A percentile compares a stretch with the other conserved stretches of the same genome.
phyloP scores from a whole-genome alignment of 140 eudicot genomes.

The Anethum foeniculum region DNA sequence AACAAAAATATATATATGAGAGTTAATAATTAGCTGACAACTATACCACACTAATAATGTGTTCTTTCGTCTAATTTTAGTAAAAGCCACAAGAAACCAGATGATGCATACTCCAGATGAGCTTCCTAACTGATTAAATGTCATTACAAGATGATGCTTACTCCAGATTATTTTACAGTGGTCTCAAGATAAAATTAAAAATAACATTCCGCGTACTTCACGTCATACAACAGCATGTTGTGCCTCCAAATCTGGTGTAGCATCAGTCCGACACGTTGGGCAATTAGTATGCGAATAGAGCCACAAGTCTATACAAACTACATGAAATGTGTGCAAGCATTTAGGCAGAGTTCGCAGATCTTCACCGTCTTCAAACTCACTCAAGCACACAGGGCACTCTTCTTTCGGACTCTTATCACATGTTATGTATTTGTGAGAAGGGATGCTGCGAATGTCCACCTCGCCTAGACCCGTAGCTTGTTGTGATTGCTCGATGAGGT shows the following conservation, averaged over 20 bases:
- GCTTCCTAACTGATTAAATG: too few relatives aligned
- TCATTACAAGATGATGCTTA: background rate
- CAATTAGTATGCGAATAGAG: slow-evolving; percentile 50
- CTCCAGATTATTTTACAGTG: background rate
- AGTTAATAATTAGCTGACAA: too few relatives aligned
- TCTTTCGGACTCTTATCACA: slow-evolving; percentile 13
- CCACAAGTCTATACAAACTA: slow-evolving; percentile 57
- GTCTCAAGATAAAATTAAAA: background rate
- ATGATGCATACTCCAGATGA: too few relatives aligned
- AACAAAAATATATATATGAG: too few relatives aligned
- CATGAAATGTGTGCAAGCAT: slow-evolving; percentile 55
- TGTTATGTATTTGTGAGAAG: slow-evolving; percentile 35
- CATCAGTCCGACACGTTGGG: slow-evolving; percentile 44
- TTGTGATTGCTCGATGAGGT: background rate
- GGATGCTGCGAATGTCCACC: slow-evolving; percentile 19
- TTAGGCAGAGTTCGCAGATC: slow-evolving; percentile 54
- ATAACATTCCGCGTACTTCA: background rate
- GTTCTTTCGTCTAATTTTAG: too few relatives aligned
- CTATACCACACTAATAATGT: too few relatives aligned
- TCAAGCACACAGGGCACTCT: slow-evolving; percentile 45
- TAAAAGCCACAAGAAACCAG: too few relatives aligned
- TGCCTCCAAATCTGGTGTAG: slow-evolving; percentile 17
- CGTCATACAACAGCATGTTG: background rate
- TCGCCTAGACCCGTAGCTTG: background rate
- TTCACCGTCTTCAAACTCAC: slow-evolving; percentile 57